Evolutionary conservation across 257 asterid genomes (phyloP).

Genomic region (Solanum boliviense): DNA sequence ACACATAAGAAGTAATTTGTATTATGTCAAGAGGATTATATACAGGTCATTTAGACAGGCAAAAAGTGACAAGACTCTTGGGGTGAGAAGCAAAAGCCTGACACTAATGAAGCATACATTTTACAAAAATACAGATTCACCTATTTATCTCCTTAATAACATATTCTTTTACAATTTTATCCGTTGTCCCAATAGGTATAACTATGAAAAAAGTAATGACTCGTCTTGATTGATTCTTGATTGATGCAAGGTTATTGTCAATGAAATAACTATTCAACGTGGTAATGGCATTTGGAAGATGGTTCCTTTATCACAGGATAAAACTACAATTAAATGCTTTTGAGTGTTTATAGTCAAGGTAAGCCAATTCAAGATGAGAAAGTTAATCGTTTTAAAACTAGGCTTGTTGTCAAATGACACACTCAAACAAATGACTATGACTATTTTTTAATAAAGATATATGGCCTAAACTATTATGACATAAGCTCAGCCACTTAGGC

Average conservation of each 20-base stretch:
- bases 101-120: background rate
- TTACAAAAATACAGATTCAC: background rate
- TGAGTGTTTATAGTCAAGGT: background rate
- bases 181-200: background rate
- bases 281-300: background rate
- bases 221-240: background rate
- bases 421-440: background rate
- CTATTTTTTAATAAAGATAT: background rate
- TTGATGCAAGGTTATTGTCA: background rate
- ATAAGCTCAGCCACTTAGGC: background rate
- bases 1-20: background rate
- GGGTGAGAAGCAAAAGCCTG: background rate
- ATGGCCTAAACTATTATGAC: background rate
- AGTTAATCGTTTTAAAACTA: background rate
- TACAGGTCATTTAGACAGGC: background rate
- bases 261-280: background rate
- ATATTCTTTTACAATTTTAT: background rate
- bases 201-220: background rate
- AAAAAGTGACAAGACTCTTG: background rate
- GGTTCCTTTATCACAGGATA: background rate
- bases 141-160: background rate
- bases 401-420: background rate
- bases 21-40: background rate
- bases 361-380: background rate
- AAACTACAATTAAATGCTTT: background rate